These are phyloP conservation scores for Phytophthora crassamura DNA, from an alignment of 352 stramenopile genomes.

Conservation along the genomic window DNA sequence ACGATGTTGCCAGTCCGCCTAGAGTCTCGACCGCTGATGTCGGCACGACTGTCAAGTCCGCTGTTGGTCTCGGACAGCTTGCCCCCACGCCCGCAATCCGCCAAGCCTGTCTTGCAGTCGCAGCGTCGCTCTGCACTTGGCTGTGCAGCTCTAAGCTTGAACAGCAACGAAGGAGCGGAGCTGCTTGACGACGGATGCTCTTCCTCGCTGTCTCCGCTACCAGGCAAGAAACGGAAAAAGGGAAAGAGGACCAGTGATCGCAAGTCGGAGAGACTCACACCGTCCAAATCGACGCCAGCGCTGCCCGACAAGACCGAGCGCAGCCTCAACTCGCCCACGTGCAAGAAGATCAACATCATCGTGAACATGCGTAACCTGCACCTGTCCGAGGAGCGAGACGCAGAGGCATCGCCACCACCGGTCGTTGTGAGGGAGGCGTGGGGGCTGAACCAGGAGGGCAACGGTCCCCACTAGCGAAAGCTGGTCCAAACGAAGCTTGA, in stretches of 20 bases:
- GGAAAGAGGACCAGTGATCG: constrained; percentile 6
- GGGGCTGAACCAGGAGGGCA: not conserved
- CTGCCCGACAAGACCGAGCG: constrained; percentile 7
- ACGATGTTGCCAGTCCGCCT: constrained; percentile 15
- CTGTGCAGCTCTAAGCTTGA: constrained; percentile 13
- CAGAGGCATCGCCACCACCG: not conserved
- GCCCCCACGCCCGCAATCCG: constrained; percentile 51
- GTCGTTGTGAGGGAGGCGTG: constrained; percentile 14
- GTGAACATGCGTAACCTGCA: constrained; percentile 52
- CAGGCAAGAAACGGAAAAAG: constrained; percentile 22
- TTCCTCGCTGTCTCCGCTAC: constrained; percentile 14
- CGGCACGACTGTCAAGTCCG: constrained; percentile 21
- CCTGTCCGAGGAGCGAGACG: constrained; percentile 12
- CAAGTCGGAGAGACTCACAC: constrained; percentile 12
- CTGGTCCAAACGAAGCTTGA: not conserved
- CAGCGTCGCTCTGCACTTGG: constrained; percentile 11
- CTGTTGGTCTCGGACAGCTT: constrained; percentile 12
- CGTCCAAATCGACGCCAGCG: constrained; percentile 23
- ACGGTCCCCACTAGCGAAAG: constrained; percentile 3
- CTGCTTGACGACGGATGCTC: constrained; percentile 24
- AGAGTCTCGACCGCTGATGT: constrained; percentile 29
- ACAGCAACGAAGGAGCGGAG: constrained; percentile 5
- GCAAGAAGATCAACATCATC: constrained; percentile 49
- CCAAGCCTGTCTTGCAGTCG: constrained; percentile 50
- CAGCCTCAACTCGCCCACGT: constrained; percentile 10